These are phyloP conservation scores for Ogataea nakhonphanomensis DNA, from an alignment of 805 yeast species.

Conservation along the genomic window DNA sequence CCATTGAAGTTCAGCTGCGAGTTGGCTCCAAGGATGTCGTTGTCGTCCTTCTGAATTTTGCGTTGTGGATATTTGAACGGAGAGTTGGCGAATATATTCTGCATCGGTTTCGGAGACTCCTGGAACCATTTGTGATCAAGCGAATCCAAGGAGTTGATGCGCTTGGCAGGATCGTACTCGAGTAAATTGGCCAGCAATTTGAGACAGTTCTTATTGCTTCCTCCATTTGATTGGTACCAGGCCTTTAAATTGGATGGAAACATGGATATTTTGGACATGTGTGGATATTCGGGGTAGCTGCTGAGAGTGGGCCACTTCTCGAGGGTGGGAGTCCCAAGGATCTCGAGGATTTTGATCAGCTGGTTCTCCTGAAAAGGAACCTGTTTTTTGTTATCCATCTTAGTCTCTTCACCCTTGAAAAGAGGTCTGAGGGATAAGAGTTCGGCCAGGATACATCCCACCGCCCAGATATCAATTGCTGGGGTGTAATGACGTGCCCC, in stretches of 20 bases:
- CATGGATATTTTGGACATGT: slow-evolving; percentile 54
- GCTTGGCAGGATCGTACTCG: slow-evolving; percentile 76
- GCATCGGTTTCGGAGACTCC: slow-evolving; percentile 63
- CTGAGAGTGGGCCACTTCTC: slow-evolving; percentile 77
- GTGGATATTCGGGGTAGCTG: slow-evolving; percentile 79
- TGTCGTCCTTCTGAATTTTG: slow-evolving; percentile 82
- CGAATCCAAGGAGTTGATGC: slow-evolving; percentile 78
- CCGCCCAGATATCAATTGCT: slow-evolving; percentile 92
- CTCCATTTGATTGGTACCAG: slow-evolving; percentile 87
- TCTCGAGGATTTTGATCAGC: slow-evolving; percentile 83
- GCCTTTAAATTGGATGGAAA: slow-evolving; percentile 69
- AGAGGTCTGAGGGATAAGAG: slow-evolving; percentile 84
- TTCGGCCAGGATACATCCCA: slow-evolving; percentile 93
- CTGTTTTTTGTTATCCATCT: slow-evolving; percentile 87
- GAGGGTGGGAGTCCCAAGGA: slow-evolving; percentile 83
- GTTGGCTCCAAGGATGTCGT: slow-evolving; percentile 52
- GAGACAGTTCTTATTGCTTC: slow-evolving; percentile 64
- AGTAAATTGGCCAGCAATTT: slow-evolving; percentile 60
- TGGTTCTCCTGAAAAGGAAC: slow-evolving; percentile 95
- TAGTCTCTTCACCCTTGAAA: slow-evolving; percentile 97
- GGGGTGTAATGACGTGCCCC: slow-evolving; percentile 93
- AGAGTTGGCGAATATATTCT: slow-evolving; percentile 77
- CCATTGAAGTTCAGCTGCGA: slow-evolving; percentile 18
- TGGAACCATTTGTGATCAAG: slow-evolving; percentile 75
- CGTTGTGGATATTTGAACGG: slow-evolving; percentile 77